These are phyloP conservation scores for Globisporangium nodosum DNA, from an alignment of 352 stramenopile species.

Conservation along the genomic window DNA sequence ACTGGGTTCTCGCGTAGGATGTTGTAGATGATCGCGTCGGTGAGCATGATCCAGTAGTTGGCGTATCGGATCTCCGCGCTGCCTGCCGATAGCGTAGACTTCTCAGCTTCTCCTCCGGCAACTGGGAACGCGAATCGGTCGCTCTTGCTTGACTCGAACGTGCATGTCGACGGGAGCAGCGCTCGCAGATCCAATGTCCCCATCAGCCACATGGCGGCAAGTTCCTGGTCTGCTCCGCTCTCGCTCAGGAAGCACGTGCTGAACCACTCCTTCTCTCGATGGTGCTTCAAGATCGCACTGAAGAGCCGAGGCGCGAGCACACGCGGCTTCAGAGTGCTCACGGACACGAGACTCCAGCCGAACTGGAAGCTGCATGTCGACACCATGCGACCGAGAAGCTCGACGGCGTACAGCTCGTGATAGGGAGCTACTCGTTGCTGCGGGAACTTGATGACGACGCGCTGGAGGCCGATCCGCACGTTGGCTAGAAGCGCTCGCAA, in stretches of 20 bases:
- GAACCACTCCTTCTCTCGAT: slow-evolving; percentile 60
- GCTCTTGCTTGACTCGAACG: slow-evolving; percentile 2
- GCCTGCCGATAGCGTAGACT: not conserved
- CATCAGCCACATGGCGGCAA: slow-evolving; percentile 56
- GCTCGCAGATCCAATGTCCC: slow-evolving; percentile 55
- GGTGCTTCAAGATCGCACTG: slow-evolving; percentile 50
- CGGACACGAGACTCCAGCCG: slow-evolving; percentile 44
- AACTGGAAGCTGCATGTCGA: slow-evolving; percentile 57
- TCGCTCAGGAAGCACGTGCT: slow-evolving; percentile 56
- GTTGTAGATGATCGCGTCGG: slow-evolving; percentile 58
- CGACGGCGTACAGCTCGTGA: slow-evolving; percentile 58
- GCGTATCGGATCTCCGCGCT: slow-evolving; percentile 27
- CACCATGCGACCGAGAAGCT: slow-evolving; percentile 59
- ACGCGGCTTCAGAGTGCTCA: slow-evolving; percentile 30
- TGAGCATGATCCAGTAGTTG: slow-evolving; percentile 67
- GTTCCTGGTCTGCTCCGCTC: slow-evolving; percentile 40
- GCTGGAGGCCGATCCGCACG: slow-evolving; percentile 41
- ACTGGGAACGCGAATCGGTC: slow-evolving; percentile 21
- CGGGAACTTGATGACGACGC: slow-evolving; percentile 51
- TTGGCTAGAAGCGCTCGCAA: slow-evolving; percentile 25
- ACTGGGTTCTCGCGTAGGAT: slow-evolving; percentile 37
- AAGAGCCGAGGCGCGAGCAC: slow-evolving; percentile 59
- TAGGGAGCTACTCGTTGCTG: slow-evolving; percentile 19
- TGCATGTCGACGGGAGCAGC: slow-evolving; percentile 16
- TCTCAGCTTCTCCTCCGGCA: not conserved